phyloP scores from a whole-genome alignment of 129 eudicot species.

The Heracleum sosnowskyi region DNA sequence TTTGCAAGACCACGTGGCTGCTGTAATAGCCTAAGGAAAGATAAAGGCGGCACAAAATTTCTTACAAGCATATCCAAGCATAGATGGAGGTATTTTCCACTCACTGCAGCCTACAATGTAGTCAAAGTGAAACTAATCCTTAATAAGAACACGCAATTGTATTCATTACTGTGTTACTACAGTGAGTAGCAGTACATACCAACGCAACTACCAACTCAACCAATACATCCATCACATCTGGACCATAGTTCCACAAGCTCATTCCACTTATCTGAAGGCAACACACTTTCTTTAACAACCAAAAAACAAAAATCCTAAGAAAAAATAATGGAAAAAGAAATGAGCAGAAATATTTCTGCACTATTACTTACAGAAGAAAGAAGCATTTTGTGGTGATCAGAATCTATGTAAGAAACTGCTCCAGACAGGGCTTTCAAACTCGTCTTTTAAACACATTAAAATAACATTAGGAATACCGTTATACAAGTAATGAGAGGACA shows the following conservation, averaged over 20 bases:
- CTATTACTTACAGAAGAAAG: slow-evolving; percentile 56
- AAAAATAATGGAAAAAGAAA: not conserved
- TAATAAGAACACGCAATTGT: not conserved
- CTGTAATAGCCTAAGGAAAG: slow-evolving; percentile 40
- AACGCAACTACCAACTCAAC: slow-evolving; percentile 56
- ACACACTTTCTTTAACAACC: not conserved
- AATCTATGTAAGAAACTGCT: slow-evolving; percentile 57
- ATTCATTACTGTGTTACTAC: not conserved
- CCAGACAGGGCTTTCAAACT: slow-evolving; percentile 71
- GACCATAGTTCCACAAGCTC: slow-evolving; percentile 85
- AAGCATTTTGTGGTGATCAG: slow-evolving; percentile 60
- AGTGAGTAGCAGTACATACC: slow-evolving; percentile 36
- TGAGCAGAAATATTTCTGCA: not conserved
- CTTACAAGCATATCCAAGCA: slow-evolving; percentile 88
- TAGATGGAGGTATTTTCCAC: slow-evolving; percentile 62
- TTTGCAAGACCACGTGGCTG: slow-evolving; percentile 57
- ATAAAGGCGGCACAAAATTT: slow-evolving; percentile 68
- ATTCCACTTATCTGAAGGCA: slow-evolving; percentile 54
- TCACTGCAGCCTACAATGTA: slow-evolving; percentile 63
- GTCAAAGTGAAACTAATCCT: not conserved
- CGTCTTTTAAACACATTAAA: slow-evolving; percentile 40
- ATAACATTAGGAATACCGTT: not conserved
- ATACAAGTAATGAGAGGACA: not conserved
- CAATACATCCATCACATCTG: slow-evolving; percentile 97
- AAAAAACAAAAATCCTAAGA: not conserved